phyloP scores from a whole-genome alignment of 148 eudicot genomes.

The Persicaria maculosa region DNA sequence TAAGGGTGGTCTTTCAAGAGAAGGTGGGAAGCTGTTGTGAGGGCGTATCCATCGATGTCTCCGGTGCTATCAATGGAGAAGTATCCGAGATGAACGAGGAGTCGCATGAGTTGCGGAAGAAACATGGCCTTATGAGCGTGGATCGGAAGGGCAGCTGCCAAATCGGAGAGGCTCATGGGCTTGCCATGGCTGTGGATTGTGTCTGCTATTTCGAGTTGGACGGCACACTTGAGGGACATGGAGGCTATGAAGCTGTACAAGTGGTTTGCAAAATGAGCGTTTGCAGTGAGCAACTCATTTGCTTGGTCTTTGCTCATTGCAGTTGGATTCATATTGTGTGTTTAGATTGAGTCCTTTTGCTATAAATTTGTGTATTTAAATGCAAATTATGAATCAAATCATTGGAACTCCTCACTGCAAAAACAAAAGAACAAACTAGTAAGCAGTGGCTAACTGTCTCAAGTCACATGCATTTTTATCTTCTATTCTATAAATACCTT shows the following conservation, averaged over 20 bases:
- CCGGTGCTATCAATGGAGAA: background rate
- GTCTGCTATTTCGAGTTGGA: conserved; percentile 26
- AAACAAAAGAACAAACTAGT: no score
- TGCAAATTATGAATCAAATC: background rate
- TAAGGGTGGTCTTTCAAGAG: conserved; percentile 21
- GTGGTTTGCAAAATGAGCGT: conserved; percentile 27
- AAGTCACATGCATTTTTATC: no score
- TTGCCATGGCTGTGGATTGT: conserved; percentile 24
- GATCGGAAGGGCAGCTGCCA: conserved; percentile 12
- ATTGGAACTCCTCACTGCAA: no score
- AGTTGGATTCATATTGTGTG: background rate
- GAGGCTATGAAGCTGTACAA: conserved; percentile 17
- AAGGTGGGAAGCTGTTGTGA: conserved; percentile 23
- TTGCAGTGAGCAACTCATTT: conserved; percentile 20
- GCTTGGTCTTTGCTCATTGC: conserved; percentile 2
- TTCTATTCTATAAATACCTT: no score
- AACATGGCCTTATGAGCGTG: conserved; percentile 13
- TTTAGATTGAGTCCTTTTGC: no score
- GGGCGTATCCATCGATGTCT: conserved; percentile 13
- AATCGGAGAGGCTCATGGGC: conserved; percentile 20
- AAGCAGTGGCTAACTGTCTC: no score
- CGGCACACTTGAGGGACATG: conserved; percentile 31
- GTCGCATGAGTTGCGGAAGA: conserved; percentile 20
- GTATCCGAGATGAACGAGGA: conserved; percentile 23
- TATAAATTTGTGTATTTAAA: no score